Base-by-base conservation (phyloP, 345 rosid genomes). In the Punica granatum region DNA sequence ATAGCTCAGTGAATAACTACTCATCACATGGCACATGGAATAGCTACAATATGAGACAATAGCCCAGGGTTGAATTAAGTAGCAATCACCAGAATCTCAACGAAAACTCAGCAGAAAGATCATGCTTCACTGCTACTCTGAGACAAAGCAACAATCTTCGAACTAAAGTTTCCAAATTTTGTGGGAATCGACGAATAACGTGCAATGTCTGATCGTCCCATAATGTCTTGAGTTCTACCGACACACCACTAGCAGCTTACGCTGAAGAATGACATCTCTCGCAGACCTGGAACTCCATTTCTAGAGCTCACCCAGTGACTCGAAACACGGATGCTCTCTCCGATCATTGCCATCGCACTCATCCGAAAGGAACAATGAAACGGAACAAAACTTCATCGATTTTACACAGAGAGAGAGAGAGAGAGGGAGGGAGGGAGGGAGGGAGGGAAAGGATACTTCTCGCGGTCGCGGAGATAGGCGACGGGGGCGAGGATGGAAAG, bases 391-490 rank as follows among this genome's bases (percentile, higher is more conserved):
- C 7, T 14, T 59, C 30, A 34, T 6, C 14, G 9, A 39, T 33
- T 39, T 39, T 36, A 37, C 6, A 18, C 18, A 31, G 54, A 65
- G 37, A 65, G 34, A 51, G 56, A 8, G 4, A 51, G 44, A 36
- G 64, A 61, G 65, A 42, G 31, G 62, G 63, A 60, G 32, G n/a
- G 37, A 65, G 34, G 44, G 56, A 8, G 4, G 43, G 44, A 36
- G 64, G 58, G 65, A 42, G 31, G 62, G 63, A 60, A 46, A 28
- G n/a, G 65, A 6, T 71, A 93, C 98, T 77, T 89, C 75, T 93
- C 98, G 44, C 97, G 97, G 74, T 93, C 98, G 44, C 97, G 97
- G 74, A 87, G 14, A 70, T 84, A 90, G 72, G 98, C 98, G 36
- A 84, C 42, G 42, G 98, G 97, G 43, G 92, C 96, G 43, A 93